These are phyloP conservation scores for Clavariopsis aquatica DNA, from an alignment of 495 filamentous ascomycete species.

Conservation along the genomic window DNA sequence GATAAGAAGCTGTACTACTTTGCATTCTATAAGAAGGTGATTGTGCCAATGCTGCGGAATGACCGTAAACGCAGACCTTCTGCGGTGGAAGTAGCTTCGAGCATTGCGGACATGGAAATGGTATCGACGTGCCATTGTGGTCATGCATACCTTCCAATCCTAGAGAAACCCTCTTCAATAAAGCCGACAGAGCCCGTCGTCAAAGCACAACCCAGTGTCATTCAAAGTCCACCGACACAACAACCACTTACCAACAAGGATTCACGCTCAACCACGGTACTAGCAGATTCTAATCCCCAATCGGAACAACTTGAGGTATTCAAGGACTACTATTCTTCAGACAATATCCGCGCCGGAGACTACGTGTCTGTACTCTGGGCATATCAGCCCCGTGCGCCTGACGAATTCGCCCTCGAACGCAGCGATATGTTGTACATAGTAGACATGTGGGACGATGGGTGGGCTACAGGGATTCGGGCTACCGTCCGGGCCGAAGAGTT, in stretches of 20 bases:
- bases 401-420: background rate
- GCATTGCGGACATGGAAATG: background rate
- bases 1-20: background rate
- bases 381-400: background rate
- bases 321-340: background rate
- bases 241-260: too few species aligned
- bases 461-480: background rate
- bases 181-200: background rate
- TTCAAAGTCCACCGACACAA: too few species aligned
- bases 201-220: too few species aligned
- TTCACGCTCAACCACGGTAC: too few species aligned
- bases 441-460: background rate
- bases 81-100: background rate
- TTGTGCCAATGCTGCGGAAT: background rate
- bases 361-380: background rate
- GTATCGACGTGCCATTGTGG: background rate
- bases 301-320: background rate
- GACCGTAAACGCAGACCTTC: background rate
- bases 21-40: background rate
- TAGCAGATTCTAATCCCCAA: background rate
- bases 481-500: background rate
- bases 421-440: background rate
- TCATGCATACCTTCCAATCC: background rate
- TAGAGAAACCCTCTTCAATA: background rate
- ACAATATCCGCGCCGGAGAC: background rate